Evolutionary conservation across 129 eudicot genomes (phyloP), one percentile per base, ranked within the genome.

Genomic region (Flaveria bidentis): DNA sequence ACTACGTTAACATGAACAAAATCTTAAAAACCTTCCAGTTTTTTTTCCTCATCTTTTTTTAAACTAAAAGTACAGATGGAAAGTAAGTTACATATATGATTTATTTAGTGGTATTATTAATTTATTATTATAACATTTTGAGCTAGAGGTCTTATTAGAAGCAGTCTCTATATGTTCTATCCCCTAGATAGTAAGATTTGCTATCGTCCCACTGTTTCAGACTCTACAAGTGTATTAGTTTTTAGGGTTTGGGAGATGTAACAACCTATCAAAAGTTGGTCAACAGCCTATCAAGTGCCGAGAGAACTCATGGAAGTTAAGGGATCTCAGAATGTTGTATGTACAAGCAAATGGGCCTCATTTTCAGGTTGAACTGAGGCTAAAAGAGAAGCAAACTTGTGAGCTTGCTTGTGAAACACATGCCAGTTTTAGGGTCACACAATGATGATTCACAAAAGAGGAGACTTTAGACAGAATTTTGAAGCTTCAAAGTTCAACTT

Each of bases 1-100:
- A 36, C 10, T 50, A 79, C 57, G 25, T 17, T 18, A 17, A 44
- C 50, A 67, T 67, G 42, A 77, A 67, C 81, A 67, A 67, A 20
- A 47, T 46, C 56, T 67, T 52, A 23, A 41, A 20, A 64, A 49
- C 23, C 66, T 41, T 65, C 63, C 52, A 44, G 0, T 6, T 44
- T 65, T 67, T 67, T 4, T 33, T 69, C 16, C 7, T 8, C 23
- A 26, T 15, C n/a, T 45, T 52, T 28, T 50, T 64, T 50, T 60
- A 20, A 18, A 36, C 53, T 68, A 56, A 36, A 52, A 67, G 47
- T 22, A 67, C 23, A 52, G 30, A 57, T 41, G 47, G 58, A 68
- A 68, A 25, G 49, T 14, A 4, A 49, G 39, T 33, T 33, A 33
- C 39, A 33, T 33, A 33, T 33, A 33, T 33, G 39, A 33, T 49